Conservation (phyloP, 2,329 filamentous ascomycete genomes). For the Tothia fuscella region DNA sequence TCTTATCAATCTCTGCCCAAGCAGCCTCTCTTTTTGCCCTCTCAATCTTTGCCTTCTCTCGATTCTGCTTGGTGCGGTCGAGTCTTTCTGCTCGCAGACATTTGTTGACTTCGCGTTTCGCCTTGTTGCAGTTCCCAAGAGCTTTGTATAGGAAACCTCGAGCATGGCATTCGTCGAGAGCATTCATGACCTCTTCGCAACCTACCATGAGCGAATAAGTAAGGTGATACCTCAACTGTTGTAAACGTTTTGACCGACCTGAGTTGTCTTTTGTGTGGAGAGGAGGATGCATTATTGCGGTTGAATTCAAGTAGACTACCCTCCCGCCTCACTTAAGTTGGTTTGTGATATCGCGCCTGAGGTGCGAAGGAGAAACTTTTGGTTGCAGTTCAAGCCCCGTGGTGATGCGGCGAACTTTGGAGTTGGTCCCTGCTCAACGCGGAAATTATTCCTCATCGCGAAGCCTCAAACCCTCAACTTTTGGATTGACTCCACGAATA, state of each 20-base stretch:
- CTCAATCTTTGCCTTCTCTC: slow-evolving; percentile 55
- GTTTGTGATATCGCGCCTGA: too few species aligned
- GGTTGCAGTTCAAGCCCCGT: too few species aligned
- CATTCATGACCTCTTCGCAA: slow-evolving; percentile 87
- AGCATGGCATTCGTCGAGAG: slow-evolving; percentile 91
- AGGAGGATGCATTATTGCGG: slow-evolving; percentile 97
- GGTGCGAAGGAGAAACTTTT: too few species aligned
- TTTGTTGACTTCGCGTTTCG: slow-evolving; percentile 71
- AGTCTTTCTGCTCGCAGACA: slow-evolving; percentile 73
- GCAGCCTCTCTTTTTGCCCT: slow-evolving; percentile 60
- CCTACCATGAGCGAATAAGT: slow-evolving; percentile 39
- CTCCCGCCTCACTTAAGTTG: too few species aligned
- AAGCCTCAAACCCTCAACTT: too few species aligned
- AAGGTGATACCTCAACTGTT: background rate
- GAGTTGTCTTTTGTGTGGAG: slow-evolving; percentile 85
- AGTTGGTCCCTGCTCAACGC: too few species aligned
- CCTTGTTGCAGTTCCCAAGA: slow-evolving; percentile 76
- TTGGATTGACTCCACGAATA: background rate
- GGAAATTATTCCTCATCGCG: too few species aligned
- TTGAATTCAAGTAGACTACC: background rate
- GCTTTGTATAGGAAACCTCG: slow-evolving; percentile 87
- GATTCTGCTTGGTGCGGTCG: slow-evolving; percentile 67
- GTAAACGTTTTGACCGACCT: slow-evolving; percentile 38
- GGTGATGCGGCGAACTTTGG: too few species aligned
- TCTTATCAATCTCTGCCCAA: slow-evolving; percentile 68